Evolutionary conservation across 768 basidiomycete genomes (phyloP).

Genomic region (Candolleomyces efflorescens): DNA sequence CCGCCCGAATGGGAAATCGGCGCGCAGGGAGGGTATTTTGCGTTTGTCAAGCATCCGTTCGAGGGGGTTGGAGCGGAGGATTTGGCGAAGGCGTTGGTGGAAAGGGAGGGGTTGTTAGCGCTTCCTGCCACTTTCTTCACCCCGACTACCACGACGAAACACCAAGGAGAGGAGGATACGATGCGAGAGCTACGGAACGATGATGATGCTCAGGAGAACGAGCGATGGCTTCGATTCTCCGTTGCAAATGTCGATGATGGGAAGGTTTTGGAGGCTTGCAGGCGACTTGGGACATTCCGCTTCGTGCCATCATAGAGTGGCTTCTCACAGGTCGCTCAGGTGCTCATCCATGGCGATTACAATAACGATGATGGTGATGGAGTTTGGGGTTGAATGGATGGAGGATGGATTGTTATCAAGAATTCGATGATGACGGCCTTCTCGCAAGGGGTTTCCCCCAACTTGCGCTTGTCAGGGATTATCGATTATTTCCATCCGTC

Average conservation of each 20-base stretch:
- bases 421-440: too few species aligned
- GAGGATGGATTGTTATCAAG: too few species aligned
- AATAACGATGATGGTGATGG: too few species aligned
- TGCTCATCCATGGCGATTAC: too few species aligned
- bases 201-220: constrained; percentile 31
- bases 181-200: constrained; percentile 27
- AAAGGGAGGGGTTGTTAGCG: constrained; percentile 48
- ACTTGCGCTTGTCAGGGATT: too few species aligned
- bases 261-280: constrained; percentile 47
- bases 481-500: too few species aligned
- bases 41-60: constrained; percentile 72
- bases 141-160: constrained; percentile 8
- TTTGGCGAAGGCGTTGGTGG: constrained; percentile 46
- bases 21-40: constrained; percentile 71
- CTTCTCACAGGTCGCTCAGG: too few species aligned
- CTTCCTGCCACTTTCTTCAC: constrained; percentile 67
- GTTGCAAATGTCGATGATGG: constrained; percentile 78
- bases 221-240: constrained; percentile 73
- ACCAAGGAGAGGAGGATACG: background rate
- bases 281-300: constrained; percentile 37
- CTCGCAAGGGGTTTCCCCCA: too few species aligned
- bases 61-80: constrained; percentile 37
- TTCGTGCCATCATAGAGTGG: background rate
- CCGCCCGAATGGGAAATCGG: constrained; percentile 57
- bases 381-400: too few species aligned